Conservation (phyloP, 306 rosid species). For the Malus orientalis region DNA sequence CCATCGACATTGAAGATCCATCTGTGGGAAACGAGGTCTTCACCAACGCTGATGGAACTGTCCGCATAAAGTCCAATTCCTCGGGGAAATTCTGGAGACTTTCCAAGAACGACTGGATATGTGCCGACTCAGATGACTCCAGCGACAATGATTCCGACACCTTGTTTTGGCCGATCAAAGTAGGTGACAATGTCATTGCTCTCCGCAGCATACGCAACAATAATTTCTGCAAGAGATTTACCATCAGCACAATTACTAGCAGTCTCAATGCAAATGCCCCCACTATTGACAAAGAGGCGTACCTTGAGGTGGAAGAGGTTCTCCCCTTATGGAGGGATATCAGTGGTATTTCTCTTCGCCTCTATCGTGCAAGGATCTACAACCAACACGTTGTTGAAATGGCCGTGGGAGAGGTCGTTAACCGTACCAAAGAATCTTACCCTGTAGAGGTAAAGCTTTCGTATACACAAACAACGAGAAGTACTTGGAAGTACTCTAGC, state of each 20-base stretch:
- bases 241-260: not conserved
- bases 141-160: not conserved
- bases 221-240: not conserved
- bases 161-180: not conserved
- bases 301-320: not conserved
- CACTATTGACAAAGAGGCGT: not conserved
- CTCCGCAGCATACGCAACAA: not conserved
- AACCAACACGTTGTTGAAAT: not conserved
- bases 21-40: not conserved
- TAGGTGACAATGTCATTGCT: not conserved
- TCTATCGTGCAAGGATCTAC: not conserved
- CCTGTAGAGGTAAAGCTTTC: not conserved
- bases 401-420: not conserved
- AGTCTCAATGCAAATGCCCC: not conserved
- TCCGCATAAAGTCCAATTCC: not conserved
- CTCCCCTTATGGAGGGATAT: not conserved
- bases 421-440: not conserved
- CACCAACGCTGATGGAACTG: not conserved
- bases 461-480: not conserved
- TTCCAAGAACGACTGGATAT: not conserved
- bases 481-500: not conserved
- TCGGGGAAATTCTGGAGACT: not conserved
- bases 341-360: not conserved
- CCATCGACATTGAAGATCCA: not conserved
- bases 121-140: not conserved